A percentile compares a stretch with the other conserved stretches of the same genome.
Conservation (phyloP, 2,329 filamentous ascomycete species). For the Chrysoporthe austroafricana region DNA sequence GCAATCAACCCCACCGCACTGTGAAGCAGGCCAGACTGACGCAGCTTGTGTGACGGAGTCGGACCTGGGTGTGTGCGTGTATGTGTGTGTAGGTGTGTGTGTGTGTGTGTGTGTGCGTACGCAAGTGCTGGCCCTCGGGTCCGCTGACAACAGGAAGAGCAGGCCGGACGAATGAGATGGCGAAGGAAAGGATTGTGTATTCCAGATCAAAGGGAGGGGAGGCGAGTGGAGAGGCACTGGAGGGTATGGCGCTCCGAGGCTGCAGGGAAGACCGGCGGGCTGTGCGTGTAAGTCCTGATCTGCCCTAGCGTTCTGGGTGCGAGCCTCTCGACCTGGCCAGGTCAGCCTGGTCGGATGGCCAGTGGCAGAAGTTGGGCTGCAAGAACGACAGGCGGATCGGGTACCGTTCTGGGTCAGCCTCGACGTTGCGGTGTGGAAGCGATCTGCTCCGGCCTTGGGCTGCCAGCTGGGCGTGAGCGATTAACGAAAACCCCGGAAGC, state of each 20-base stretch:
- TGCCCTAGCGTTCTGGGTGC: conserved; percentile 16
- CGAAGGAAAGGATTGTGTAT: not conserved
- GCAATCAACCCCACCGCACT: not conserved
- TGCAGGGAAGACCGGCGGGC: not conserved
- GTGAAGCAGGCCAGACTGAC: conserved; percentile 2
- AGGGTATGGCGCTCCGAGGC: conserved; percentile 1
- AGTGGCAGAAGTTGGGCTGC: conserved; percentile 21
- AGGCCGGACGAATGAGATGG: not conserved
- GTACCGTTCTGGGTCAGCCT: conserved; percentile 17
- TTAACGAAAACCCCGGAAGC: not conserved
- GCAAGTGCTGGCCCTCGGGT: not conserved
- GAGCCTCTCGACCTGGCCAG: conserved; percentile 16
- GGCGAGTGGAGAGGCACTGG: not conserved
- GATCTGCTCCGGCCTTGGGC: not conserved
- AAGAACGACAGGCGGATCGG: conserved; percentile 17
- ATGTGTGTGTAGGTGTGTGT: not conserved
- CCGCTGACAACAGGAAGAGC: not conserved
- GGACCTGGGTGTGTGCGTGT: not conserved
- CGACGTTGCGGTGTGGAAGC: conserved; percentile 17
- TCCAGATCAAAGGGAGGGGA: not conserved
- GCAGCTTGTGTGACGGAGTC: conserved; percentile 1
- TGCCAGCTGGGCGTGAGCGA: conserved; percentile 1
- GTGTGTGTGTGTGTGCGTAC: not conserved
- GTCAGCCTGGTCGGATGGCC: conserved; percentile 19
- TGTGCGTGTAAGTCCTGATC: conserved; percentile 19